Evolutionary conservation across 345 rosid genomes (phyloP).

Genomic region (Reutealis trisperma): DNA sequence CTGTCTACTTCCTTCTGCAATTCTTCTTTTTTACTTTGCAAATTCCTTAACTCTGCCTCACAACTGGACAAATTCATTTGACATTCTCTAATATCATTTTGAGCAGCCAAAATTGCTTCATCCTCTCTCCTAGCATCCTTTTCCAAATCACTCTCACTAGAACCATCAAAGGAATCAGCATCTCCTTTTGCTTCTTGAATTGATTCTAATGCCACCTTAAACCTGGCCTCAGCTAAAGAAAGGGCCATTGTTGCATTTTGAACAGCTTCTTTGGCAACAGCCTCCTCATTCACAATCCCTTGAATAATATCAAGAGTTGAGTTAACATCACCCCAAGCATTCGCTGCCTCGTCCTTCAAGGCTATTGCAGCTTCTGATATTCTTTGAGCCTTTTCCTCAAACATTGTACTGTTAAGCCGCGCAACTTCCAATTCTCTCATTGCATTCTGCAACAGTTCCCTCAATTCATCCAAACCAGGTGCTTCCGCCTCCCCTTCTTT

Average conservation of each 20-base stretch:
- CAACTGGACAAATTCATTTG: conserved; percentile 49
- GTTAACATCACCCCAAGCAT: conserved; percentile 67
- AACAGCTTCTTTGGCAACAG: conserved; percentile 65
- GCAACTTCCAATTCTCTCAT: conserved; percentile 75
- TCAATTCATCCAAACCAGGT: conserved; percentile 58
- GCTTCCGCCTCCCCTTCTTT: conserved; percentile 35
- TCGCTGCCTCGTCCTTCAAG: conserved; percentile 69
- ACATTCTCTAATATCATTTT: conserved; percentile 64
- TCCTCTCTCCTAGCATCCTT: conserved; percentile 34
- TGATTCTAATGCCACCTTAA: conserved; percentile 64
- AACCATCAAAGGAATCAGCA: conserved; percentile 33
- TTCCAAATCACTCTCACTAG: conserved; percentile 36
- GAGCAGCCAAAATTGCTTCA: conserved; percentile 49
- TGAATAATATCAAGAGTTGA: conserved; percentile 53
- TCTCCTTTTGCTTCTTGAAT: conserved; percentile 41
- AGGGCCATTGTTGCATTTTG: conserved; percentile 79
- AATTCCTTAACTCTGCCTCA: conserved; percentile 53
- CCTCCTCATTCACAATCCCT: conserved; percentile 63
- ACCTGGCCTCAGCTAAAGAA: conserved; percentile 85
- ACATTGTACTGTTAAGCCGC: conserved; percentile 65
- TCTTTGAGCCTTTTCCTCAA: conserved; percentile 86
- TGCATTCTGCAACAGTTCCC: conserved; percentile 60
- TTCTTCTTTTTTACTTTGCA: conserved; percentile 66
- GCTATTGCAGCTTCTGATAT: conserved; percentile 86
- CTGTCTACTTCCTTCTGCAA: conserved; percentile 72